Evolutionary conservation across 345 rosid species (phyloP).

Genomic region (Hypericum androsaemum): DNA sequence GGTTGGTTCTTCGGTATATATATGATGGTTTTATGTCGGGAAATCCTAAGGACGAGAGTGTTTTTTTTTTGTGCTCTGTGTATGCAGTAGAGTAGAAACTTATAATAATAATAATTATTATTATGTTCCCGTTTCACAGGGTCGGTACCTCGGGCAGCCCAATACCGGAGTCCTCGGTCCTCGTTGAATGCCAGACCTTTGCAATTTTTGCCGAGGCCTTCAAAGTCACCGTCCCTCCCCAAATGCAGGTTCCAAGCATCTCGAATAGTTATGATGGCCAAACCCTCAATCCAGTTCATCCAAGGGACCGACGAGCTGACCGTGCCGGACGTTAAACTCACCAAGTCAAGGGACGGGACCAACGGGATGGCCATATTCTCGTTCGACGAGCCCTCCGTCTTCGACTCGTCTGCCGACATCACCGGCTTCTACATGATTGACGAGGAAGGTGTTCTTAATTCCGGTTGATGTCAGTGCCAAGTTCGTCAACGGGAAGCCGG

Average conservation of each 20-base stretch:
- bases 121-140: constrained; percentile 25
- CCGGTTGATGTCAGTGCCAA: constrained; percentile 92
- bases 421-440: constrained; percentile 96
- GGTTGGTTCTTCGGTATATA: too few species aligned
- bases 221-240: constrained; percentile 12
- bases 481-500: constrained; percentile 82
- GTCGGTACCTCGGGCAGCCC: constrained; percentile 28
- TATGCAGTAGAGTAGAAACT: not conserved
- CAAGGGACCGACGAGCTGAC: constrained; percentile 90
- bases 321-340: constrained; percentile 70
- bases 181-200: constrained; percentile 42
- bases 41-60: too few species aligned
- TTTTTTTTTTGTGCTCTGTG: too few species aligned
- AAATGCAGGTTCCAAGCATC: constrained; percentile 11
- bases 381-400: constrained; percentile 83
- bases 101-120: not conserved
- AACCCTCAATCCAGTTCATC: constrained; percentile 70
- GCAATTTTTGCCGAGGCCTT: constrained; percentile 6
- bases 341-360: constrained; percentile 75
- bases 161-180: constrained; percentile 26
- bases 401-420: constrained; percentile 75
- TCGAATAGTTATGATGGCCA: constrained; percentile 48
- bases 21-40: too few species aligned
- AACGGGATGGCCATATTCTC: constrained; percentile 76
- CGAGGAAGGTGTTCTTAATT: constrained; percentile 87